These are phyloP conservation scores for Penicillium robsamsonii DNA, from an alignment of 495 filamentous ascomycete species.

Conservation along the genomic window DNA sequence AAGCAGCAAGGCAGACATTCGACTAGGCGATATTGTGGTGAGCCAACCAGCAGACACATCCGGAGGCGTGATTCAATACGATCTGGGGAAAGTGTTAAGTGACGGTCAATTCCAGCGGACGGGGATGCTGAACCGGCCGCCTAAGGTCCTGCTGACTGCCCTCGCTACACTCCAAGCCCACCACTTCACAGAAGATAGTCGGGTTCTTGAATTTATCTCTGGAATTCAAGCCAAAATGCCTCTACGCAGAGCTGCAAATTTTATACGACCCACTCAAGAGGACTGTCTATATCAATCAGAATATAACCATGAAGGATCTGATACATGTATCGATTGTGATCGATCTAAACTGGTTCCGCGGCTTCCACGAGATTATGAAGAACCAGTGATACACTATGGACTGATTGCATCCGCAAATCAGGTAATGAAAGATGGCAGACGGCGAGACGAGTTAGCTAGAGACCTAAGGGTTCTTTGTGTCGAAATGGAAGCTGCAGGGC, in stretches of 20 bases:
- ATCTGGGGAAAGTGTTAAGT: conserved; percentile 31
- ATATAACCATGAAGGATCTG: neutral
- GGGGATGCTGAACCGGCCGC: neutral
- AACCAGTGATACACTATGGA: neutral
- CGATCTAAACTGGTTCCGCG: too few relatives aligned
- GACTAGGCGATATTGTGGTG: conserved; percentile 45
- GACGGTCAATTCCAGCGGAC: conserved; percentile 1
- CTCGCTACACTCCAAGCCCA: neutral
- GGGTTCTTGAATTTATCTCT: too few relatives aligned
- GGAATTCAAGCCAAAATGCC: too few relatives aligned
- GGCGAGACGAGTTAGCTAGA: neutral
- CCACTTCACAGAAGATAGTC: neutral
- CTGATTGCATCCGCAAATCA: conserved; percentile 1
- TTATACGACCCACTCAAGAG: neutral
- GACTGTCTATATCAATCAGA: neutral
- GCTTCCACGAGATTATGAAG: neutral
- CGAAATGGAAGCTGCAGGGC: conserved; percentile 42
- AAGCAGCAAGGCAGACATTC: conserved; percentile 25
- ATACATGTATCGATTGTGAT: too few relatives aligned
- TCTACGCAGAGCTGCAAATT: too few relatives aligned
- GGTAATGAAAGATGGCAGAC: neutral
- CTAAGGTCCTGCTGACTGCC: neutral
- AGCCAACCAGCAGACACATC: conserved; percentile 24
- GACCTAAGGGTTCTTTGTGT: neutral
- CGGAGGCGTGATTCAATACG: conserved; percentile 43